These are phyloP conservation scores for Cercophora newfieldiana DNA, from an alignment of 495 filamentous ascomycete species.

Conservation along the genomic window DNA sequence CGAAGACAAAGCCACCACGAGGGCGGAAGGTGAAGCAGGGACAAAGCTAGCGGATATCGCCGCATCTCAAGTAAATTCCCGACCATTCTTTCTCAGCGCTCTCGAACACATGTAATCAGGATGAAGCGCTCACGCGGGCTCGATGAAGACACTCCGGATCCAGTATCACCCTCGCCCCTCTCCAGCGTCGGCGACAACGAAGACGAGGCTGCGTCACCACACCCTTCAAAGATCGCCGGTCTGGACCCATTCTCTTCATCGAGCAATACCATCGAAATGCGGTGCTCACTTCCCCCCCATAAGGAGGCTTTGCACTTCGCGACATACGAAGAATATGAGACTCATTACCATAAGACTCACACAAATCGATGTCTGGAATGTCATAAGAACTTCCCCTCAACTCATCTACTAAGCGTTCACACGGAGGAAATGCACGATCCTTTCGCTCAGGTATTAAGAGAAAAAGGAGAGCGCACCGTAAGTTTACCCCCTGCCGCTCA, in stretches of 20 bases:
- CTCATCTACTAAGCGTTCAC: constrained; percentile 73
- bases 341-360: constrained; percentile 80
- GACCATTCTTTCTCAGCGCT: constrained; percentile 9
- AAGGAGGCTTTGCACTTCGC: constrained; percentile 64
- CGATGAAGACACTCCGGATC: constrained; percentile 40
- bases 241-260: constrained; percentile 36
- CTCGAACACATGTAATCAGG: constrained; percentile 12
- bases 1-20: neutral
- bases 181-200: constrained; percentile 7
- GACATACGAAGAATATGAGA: constrained; percentile 80
- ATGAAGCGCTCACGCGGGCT: constrained; percentile 58
- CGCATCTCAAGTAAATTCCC: constrained; percentile 13
- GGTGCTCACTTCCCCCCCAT: constrained; percentile 80
- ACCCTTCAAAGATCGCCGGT: constrained; percentile 45
- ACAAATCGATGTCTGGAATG: constrained; percentile 83
- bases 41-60: neutral
- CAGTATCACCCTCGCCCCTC: constrained; percentile 4
- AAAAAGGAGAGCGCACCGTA: constrained; percentile 85
- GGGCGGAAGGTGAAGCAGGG: neutral
- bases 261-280: constrained; percentile 53
- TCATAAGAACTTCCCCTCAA: constrained; percentile 72
- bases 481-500: constrained; percentile 28
- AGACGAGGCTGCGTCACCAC: constrained; percentile 23
- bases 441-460: constrained; percentile 65
- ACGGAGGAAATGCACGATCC: constrained; percentile 93